A percentile compares a stretch with the other conserved stretches of the same genome.
Evolutionary conservation across 208 protist genomes (phyloP).

Genomic region (Leishmania martiniquensis): DNA sequence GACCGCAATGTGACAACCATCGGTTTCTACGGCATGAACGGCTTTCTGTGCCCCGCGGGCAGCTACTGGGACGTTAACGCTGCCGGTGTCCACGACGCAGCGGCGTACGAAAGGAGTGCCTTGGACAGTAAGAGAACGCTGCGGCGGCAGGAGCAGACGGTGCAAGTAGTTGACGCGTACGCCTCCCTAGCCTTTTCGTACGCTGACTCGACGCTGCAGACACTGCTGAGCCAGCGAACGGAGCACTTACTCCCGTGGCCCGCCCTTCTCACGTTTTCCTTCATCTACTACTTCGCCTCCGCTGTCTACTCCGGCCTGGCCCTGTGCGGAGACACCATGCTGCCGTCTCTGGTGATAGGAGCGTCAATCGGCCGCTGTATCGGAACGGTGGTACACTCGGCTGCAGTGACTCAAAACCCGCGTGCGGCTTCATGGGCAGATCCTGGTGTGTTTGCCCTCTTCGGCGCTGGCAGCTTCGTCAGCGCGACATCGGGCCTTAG

Average conservation of each 20-base stretch:
- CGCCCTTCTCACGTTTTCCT: constrained; percentile 39
- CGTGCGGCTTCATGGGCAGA: constrained; percentile 44
- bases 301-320: constrained; percentile 52
- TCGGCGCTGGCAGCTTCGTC: constrained; percentile 66
- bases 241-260: constrained; percentile 35
- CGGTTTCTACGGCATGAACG: constrained; percentile 59
- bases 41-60: constrained; percentile 41
- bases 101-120: background rate
- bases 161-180: constrained; percentile 51
- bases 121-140: constrained; percentile 8
- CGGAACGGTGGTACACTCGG: constrained; percentile 25
- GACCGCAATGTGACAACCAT: constrained; percentile 46
- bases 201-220: constrained; percentile 54
- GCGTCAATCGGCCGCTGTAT: constrained; percentile 42
- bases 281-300: constrained; percentile 47
- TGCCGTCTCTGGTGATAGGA: constrained; percentile 41
- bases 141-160: constrained; percentile 14
- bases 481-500: constrained; percentile 50
- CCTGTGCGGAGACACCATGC: constrained; percentile 32
- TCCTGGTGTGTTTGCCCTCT: constrained; percentile 56
- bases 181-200: constrained; percentile 58
- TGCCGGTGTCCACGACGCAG: background rate
- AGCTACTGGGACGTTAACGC: constrained; percentile 5
- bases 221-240: constrained; percentile 46
- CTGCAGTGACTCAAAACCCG: background rate